phyloP scores from a whole-genome alignment of 768 basidiomycete species.

The Serendipita sp. region DNA sequence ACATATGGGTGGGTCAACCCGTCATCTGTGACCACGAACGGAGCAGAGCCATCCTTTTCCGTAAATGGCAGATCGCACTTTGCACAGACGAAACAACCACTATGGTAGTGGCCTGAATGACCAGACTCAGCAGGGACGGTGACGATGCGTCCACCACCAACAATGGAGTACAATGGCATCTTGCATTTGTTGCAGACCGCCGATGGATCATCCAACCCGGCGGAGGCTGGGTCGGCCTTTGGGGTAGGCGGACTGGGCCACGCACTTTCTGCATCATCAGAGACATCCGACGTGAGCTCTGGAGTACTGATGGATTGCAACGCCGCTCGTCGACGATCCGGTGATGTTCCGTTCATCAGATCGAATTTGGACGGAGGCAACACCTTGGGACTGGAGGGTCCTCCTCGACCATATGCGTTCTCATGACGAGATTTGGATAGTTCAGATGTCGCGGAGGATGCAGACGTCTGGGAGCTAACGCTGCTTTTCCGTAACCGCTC shows the following conservation, averaged over 20 bases:
- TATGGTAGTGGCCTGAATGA: conserved; percentile 49
- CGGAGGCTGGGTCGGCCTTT: not conserved
- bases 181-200: conserved; percentile 47
- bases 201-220: conserved; percentile 16
- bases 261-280: not conserved
- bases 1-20: conserved; percentile 60
- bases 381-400: not conserved
- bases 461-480: not conserved
- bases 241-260: conserved; percentile 3
- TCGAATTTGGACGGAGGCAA: not conserved
- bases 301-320: not conserved
- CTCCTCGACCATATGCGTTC: not conserved
- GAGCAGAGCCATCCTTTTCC: conserved; percentile 46
- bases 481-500: not conserved
- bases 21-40: conserved; percentile 49
- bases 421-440: not conserved
- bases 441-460: not conserved
- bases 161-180: conserved; percentile 38
- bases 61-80: conserved; percentile 50
- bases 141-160: conserved; percentile 49
- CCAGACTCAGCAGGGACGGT: conserved; percentile 44
- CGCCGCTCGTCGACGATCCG: too few species aligned
- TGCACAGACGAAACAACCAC: conserved; percentile 58
- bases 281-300: conserved; percentile 1
- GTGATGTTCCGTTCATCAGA: too few species aligned